Evolutionary conservation across 2,329 filamentous ascomycete species (phyloP).

Genomic region (Fusarium sp.): DNA sequence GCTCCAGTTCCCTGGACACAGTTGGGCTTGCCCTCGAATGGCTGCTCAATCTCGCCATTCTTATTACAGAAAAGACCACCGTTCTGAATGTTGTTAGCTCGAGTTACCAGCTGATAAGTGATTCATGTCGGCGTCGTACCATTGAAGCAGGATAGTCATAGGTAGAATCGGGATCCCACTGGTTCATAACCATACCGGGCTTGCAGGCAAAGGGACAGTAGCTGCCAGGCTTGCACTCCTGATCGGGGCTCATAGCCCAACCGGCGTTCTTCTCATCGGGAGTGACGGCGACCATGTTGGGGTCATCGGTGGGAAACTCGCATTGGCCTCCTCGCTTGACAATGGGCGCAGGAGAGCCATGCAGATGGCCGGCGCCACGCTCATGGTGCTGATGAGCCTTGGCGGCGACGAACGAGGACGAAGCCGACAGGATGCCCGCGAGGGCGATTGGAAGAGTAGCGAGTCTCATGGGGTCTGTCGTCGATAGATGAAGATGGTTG

Average conservation of each 20-base stretch:
- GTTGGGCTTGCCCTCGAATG: slow-evolving; percentile 75
- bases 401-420: slow-evolving; percentile 51
- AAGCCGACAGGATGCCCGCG: slow-evolving; percentile 60
- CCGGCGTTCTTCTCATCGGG: slow-evolving; percentile 74
- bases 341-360: slow-evolving; percentile 46
- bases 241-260: slow-evolving; percentile 84
- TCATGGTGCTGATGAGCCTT: slow-evolving; percentile 49
- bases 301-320: slow-evolving; percentile 70
- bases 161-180: slow-evolving; percentile 79
- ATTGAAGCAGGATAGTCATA: slow-evolving; percentile 79
- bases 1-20: slow-evolving; percentile 77
- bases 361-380: slow-evolving; percentile 53
- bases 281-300: slow-evolving; percentile 75
- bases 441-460: slow-evolving; percentile 62
- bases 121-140: slow-evolving; percentile 59
- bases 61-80: slow-evolving; percentile 80
- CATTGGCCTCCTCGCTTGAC: slow-evolving; percentile 69
- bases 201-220: slow-evolving; percentile 85
- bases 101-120: neutral
- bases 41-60: slow-evolving; percentile 74
- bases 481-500: slow-evolving; percentile 37
- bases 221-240: slow-evolving; percentile 72
- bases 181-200: slow-evolving; percentile 79
- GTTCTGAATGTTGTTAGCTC: slow-evolving; percentile 60
- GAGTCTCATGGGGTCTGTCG: slow-evolving; percentile 62